phyloP scores from a whole-genome alignment of 768 basidiomycete species.

The Lentinula edodes region DNA sequence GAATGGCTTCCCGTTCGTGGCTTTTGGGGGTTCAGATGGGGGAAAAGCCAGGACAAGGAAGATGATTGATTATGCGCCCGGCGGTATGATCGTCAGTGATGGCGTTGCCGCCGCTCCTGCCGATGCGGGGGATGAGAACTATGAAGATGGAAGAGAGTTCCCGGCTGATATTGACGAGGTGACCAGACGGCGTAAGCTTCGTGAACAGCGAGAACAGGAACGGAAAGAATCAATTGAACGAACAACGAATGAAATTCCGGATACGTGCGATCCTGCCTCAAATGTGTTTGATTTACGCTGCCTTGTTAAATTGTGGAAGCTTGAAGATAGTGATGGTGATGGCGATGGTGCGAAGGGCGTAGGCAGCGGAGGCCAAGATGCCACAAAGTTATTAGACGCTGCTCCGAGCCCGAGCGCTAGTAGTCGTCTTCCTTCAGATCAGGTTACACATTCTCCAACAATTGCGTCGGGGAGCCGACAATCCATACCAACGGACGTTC shows the following conservation, averaged over 20 bases:
- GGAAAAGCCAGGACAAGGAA: conserved; percentile 26
- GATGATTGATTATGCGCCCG: not conserved
- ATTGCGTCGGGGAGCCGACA: not conserved
- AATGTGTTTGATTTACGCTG: conserved; percentile 46
- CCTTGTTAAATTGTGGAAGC: conserved; percentile 52
- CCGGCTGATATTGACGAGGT: conserved; percentile 39
- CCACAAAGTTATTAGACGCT: not conserved
- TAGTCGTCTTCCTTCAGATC: not conserved
- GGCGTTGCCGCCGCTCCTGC: not conserved
- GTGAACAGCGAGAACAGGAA: conserved; percentile 26
- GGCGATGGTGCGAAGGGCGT: not conserved
- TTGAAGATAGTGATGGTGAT: conserved; percentile 38
- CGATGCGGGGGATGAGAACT: not conserved
- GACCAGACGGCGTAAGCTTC: conserved; percentile 37
- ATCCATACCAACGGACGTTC: not conserved
- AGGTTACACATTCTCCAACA: not conserved
- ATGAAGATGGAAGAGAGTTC: conserved; percentile 20
- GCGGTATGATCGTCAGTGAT: not conserved
- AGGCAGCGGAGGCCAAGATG: not conserved
- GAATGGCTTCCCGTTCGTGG: conserved; percentile 74
- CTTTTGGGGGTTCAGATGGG: conserved; percentile 41
- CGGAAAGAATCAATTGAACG: conserved; percentile 12
- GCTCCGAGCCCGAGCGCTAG: not conserved
- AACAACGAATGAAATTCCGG: not conserved
- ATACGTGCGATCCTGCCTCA: conserved; percentile 5